Evolutionary conservation across 306 rosid genomes (phyloP).

Genomic region (Carpinus viminea): DNA sequence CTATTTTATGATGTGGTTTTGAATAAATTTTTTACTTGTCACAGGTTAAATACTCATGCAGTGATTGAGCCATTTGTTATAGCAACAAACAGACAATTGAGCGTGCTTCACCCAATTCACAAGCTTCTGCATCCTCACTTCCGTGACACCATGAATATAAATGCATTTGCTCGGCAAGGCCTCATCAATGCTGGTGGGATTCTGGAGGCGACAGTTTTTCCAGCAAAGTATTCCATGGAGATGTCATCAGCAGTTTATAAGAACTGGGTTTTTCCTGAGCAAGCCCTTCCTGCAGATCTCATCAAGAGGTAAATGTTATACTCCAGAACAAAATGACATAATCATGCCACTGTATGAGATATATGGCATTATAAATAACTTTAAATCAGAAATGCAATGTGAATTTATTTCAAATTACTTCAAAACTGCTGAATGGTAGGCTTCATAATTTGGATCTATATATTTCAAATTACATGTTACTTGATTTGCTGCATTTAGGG

Average conservation of each 20-base stretch:
- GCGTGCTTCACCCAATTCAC: slow-evolving; percentile 79
- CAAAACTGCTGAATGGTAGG: neutral
- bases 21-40: neutral
- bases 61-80: slow-evolving; percentile 79
- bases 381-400: neutral
- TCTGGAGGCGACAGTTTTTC: slow-evolving; percentile 62
- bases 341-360: neutral
- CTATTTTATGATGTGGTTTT: neutral
- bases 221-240: slow-evolving; percentile 62
- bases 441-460: neutral
- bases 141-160: slow-evolving; percentile 82
- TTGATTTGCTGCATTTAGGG: slow-evolving; percentile 39
- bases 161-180: slow-evolving; percentile 67
- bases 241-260: slow-evolving; percentile 68
- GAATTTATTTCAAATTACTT: neutral
- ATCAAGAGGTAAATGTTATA: slow-evolving; percentile 59
- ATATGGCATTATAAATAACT: neutral
- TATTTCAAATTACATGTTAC: slow-evolving; percentile 14
- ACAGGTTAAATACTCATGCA: slow-evolving; percentile 84
- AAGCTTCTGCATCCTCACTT: slow-evolving; percentile 78
- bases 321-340: neutral
- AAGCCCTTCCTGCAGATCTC: slow-evolving; percentile 76
- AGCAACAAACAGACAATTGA: slow-evolving; percentile 72
- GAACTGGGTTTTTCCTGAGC: slow-evolving; percentile 70
- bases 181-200: slow-evolving; percentile 72